Conservation (phyloP, 495 filamentous ascomycete species). For the Parathielavia hyrcaniae region DNA sequence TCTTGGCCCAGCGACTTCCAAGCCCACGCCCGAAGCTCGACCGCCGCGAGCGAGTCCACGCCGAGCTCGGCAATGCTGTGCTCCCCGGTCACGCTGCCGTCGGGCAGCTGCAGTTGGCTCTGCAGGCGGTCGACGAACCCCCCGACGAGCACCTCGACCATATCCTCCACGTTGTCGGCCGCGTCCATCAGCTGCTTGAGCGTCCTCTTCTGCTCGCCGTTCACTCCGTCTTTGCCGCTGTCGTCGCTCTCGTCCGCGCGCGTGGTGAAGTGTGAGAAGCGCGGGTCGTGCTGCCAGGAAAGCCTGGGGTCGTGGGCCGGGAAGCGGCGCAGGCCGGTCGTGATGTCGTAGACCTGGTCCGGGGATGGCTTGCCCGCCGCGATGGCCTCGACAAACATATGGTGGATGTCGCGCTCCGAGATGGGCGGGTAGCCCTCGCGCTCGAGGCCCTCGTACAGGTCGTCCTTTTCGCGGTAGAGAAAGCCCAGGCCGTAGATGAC, state of each 20-base stretch:
- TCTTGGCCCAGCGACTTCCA: conserved; percentile 40
- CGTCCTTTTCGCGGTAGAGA: conserved; percentile 43
- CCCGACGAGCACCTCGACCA: conserved; percentile 22
- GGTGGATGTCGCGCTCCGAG: conserved; percentile 54
- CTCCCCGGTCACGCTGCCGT: conserved; percentile 23
- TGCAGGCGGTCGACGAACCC: conserved; percentile 30
- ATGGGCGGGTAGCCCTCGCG: conserved; percentile 47
- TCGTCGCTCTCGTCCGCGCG: conserved; percentile 14
- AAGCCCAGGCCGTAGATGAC: conserved; percentile 54
- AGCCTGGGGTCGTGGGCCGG: conserved; percentile 22
- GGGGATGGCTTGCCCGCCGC: conserved; percentile 31
- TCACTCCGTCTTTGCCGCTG: neutral
- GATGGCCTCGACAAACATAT: conserved; percentile 56
- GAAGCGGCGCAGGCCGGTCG: conserved; percentile 38
- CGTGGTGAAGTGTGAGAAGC: conserved; percentile 34
- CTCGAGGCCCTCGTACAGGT: conserved; percentile 38
- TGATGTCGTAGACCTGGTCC: conserved; percentile 29
- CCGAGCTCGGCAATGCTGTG: conserved; percentile 34
- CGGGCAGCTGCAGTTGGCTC: conserved; percentile 29
- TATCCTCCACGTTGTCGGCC: conserved; percentile 9
- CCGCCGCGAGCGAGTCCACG: conserved; percentile 47
- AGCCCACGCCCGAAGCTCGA: conserved; percentile 44
- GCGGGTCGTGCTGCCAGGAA: conserved; percentile 39
- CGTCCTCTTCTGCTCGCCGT: conserved; percentile 6
- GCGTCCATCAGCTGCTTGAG: conserved; percentile 26